Evolutionary conservation across 2,329 filamentous ascomycete genomes (phyloP).

Genomic region (Pseudofabraea citricarpa): DNA sequence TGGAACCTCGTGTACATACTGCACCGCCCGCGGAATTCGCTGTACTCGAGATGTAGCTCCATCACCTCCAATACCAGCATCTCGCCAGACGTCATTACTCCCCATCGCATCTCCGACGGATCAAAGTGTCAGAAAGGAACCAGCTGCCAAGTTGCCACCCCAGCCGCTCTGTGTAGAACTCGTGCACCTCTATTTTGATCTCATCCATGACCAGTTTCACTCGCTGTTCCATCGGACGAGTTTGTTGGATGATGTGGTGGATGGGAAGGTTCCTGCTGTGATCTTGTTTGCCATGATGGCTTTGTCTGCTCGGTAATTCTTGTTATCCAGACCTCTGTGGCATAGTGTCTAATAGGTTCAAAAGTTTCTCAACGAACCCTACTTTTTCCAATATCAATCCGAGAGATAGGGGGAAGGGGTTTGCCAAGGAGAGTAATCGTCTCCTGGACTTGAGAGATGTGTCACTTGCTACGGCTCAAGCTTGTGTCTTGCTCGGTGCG

Average conservation of each 20-base stretch:
- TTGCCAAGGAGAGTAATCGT: slow-evolving; percentile 17
- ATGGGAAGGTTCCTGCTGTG: slow-evolving; percentile 15
- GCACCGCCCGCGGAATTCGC: slow-evolving; percentile 4
- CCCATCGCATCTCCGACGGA: background rate
- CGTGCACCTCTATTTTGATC: slow-evolving; percentile 29
- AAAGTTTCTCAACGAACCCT: slow-evolving; percentile 20
- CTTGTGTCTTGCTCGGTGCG: slow-evolving; percentile 33
- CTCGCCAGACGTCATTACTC: background rate
- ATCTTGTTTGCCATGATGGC: slow-evolving; percentile 24
- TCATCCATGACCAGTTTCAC: slow-evolving; percentile 30
- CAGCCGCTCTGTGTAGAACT: slow-evolving; percentile 12
- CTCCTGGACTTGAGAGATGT: slow-evolving; percentile 32
- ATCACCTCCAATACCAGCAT: background rate
- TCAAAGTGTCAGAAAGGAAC: background rate
- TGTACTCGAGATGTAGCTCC: slow-evolving; percentile 7
- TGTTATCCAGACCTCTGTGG: background rate
- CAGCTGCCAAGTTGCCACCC: background rate
- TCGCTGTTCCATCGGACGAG: slow-evolving; percentile 28
- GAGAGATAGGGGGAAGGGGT: slow-evolving; percentile 18
- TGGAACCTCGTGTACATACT: slow-evolving; percentile 7
- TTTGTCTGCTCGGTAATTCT: slow-evolving; percentile 17
- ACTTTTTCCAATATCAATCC: slow-evolving; percentile 16
- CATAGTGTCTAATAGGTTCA: background rate
- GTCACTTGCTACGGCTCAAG: slow-evolving; percentile 33
- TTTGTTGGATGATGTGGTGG: slow-evolving; percentile 19